Evolutionary conservation across 176 grass and related monocot species (phyloP).

Genomic region (Puya raimondii): DNA sequence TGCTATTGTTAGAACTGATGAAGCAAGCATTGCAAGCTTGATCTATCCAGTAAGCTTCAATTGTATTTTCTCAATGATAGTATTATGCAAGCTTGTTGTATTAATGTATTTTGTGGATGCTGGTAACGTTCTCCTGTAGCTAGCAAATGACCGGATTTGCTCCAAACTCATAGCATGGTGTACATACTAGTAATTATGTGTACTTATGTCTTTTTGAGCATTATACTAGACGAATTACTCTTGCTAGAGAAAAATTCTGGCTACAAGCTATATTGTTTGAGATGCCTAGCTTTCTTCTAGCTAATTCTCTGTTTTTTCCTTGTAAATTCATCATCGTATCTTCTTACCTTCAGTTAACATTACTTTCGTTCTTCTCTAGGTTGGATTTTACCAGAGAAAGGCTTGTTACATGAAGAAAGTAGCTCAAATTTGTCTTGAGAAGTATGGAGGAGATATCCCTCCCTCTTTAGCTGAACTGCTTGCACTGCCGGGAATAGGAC

Average conservation of each 20-base stretch:
- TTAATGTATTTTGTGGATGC: background rate
- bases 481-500: slow-evolving; percentile 78
- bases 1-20: slow-evolving; percentile 67
- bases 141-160: background rate
- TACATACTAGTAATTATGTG: background rate
- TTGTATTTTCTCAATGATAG: background rate
- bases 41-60: slow-evolving; percentile 76
- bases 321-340: background rate
- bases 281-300: background rate
- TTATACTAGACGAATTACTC: background rate
- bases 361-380: slow-evolving; percentile 33
- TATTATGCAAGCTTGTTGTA: background rate
- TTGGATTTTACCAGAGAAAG: slow-evolving; percentile 90
- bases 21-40: slow-evolving; percentile 54
- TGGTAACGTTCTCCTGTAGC: background rate
- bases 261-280: background rate
- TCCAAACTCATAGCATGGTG: background rate
- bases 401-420: slow-evolving; percentile 75
- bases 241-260: background rate
- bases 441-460: slow-evolving; percentile 80
- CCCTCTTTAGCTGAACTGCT: slow-evolving; percentile 61
- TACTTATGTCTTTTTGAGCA: background rate
- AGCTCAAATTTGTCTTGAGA: slow-evolving; percentile 71
- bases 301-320: background rate
- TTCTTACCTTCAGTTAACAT: background rate